phyloP scores from a whole-genome alignment of 139 green algal species.

The Coelastrella sp. region DNA sequence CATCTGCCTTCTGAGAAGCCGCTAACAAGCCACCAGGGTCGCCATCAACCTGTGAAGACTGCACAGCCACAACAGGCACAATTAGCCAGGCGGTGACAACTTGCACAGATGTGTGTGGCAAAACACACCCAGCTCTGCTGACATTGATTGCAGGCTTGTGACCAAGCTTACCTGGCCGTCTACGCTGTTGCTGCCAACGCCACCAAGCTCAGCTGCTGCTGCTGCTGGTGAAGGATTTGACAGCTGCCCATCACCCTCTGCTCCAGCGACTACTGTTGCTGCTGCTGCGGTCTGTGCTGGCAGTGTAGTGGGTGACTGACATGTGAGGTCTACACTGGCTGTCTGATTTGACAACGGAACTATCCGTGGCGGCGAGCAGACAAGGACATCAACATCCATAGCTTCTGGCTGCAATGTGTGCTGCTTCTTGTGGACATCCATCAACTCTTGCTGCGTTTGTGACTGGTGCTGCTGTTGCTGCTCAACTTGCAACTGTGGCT shows the following conservation, averaged over 20 bases:
- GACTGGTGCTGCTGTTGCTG: conserved; percentile 32
- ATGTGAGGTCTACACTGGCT: conserved; percentile 8
- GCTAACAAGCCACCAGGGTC: not conserved
- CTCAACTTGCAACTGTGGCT: not conserved
- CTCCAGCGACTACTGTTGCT: not conserved
- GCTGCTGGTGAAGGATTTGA: not conserved
- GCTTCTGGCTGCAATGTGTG: not conserved
- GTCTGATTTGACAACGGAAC: not conserved
- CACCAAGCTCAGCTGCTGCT: not conserved
- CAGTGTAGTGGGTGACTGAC: not conserved
- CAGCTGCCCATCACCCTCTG: not conserved
- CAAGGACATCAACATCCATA: not conserved
- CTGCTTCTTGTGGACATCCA: not conserved
- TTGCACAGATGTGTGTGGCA: not conserved
- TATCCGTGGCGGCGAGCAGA: not conserved
- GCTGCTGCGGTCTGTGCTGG: not conserved
- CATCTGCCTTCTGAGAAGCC: not conserved
- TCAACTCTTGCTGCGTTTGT: not conserved
- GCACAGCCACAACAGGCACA: not conserved
- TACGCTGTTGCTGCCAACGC: not conserved
- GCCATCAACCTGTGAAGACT: not conserved
- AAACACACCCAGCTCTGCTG: not conserved
- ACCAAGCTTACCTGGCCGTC: not conserved
- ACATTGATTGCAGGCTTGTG: not conserved
- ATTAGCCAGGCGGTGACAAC: not conserved